Base-by-base conservation (phyloP, 1,139 yeast species). In the Scheffersomyces segobiensis region DNA sequence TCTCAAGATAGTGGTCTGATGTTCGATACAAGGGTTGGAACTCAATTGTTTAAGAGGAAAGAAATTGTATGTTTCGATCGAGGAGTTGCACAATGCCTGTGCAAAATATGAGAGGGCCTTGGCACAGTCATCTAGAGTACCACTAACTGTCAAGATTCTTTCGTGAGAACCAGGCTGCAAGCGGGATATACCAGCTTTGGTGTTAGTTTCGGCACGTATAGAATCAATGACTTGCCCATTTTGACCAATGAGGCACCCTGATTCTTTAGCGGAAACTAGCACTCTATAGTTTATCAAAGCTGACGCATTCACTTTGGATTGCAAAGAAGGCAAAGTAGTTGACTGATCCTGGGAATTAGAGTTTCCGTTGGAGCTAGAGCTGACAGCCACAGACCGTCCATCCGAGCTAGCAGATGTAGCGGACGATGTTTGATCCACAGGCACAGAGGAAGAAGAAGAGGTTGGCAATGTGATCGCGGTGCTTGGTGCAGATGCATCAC, bases 221-320 rank as follows among this genome's bases (percentile, higher is more conserved):
- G 86, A 84, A 59, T 93, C 91, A 61, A 93, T 93, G 56, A 89
- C 91, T 59, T 84, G 81, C 52, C 98, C 98, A 65, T 87, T 89
- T 67, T 90, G 91, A 53, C 98, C 98, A 67, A 93, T 93, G 62
- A 93, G 86, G 62, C 93, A 90, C 20, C 97, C 97, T 17, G 97
- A 93, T 73, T 93, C 98, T 70, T 89, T 90, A 58, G 96, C 86
- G 14, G 96, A 86, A 22, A 93, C 91, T 52, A 93, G 79, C 1
- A 93, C 85, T 64, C 97, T 81, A 69, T 79, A 83, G 59, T 85
- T 85, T 60, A 85, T 82, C 58, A 84, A 77, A 6, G 81, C 78
- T 17, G 75, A 67, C 10, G 73, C 69, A 60, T 73, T 71, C 26
- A 73, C 64, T 53, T 65, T 68, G 56, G 73, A 76, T 50, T 69